Evolutionary conservation across 2,329 filamentous ascomycete genomes (phyloP).

Genomic region (Lachnellula arida): DNA sequence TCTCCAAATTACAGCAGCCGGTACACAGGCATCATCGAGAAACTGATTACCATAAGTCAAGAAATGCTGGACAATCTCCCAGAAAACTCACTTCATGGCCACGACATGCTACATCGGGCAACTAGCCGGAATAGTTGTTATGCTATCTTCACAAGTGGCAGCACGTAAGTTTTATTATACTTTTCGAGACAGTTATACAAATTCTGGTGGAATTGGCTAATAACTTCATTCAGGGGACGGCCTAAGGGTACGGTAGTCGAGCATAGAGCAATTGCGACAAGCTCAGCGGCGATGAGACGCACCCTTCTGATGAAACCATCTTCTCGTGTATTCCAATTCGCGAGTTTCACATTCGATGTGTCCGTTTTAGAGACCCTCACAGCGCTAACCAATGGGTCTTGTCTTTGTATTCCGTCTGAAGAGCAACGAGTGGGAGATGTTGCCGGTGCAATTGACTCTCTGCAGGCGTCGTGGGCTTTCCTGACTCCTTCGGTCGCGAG

Average conservation of each 20-base stretch:
- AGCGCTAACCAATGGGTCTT: slow-evolving; percentile 33
- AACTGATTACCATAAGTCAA: not conserved
- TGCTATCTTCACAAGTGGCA: slow-evolving; percentile 31
- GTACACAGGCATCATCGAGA: not conserved
- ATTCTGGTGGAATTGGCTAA: not conserved
- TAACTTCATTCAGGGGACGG: not conserved
- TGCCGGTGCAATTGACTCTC: slow-evolving; percentile 21
- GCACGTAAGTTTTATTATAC: slow-evolving; percentile 4
- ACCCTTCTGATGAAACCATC: slow-evolving; percentile 23
- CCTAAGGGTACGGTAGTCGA: slow-evolving; percentile 28
- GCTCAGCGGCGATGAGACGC: slow-evolving; percentile 30
- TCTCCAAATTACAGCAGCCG: slow-evolving; percentile 4
- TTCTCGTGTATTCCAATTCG: slow-evolving; percentile 14
- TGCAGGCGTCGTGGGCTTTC: slow-evolving; percentile 18
- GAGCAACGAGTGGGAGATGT: slow-evolving; percentile 35
- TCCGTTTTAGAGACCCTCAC: slow-evolving; percentile 33
- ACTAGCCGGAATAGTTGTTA: not conserved
- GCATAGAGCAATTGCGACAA: slow-evolving; percentile 2
- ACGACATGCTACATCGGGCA: not conserved
- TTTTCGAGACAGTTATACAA: too few species aligned
- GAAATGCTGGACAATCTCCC: not conserved
- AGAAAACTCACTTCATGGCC: not conserved
- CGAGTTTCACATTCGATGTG: slow-evolving; percentile 28
- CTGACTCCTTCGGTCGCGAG: slow-evolving; percentile 28
- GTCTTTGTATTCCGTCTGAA: slow-evolving; percentile 37